phyloP scores from a whole-genome alignment of 2,329 filamentous ascomycete genomes.

The Pseudopithomyces maydicus region DNA sequence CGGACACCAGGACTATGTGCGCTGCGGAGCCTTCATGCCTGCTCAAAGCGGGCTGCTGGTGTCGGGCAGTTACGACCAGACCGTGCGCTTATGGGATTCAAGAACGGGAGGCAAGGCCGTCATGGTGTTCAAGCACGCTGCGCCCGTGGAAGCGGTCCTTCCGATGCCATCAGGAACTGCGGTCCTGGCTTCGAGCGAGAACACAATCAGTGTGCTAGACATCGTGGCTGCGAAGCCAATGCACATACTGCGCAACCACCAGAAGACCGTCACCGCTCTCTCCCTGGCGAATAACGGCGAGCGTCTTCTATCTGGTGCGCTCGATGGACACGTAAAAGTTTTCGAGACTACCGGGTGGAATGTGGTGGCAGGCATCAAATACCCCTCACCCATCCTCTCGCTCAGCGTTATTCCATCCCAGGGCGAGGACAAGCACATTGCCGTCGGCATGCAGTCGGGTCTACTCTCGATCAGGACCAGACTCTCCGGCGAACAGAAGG shows the following conservation, averaged over 20 bases:
- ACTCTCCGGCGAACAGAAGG: slow-evolving; percentile 81
- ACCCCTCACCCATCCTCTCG: slow-evolving; percentile 86
- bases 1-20: slow-evolving; percentile 92
- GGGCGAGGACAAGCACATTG: slow-evolving; percentile 86
- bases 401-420: slow-evolving; percentile 74
- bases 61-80: slow-evolving; percentile 93
- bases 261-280: slow-evolving; percentile 94
- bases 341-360: slow-evolving; percentile 96
- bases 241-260: slow-evolving; percentile 88
- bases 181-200: slow-evolving; percentile 82
- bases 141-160: slow-evolving; percentile 85
- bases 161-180: slow-evolving; percentile 86
- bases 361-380: slow-evolving; percentile 92
- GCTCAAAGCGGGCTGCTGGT: slow-evolving; percentile 72
- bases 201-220: slow-evolving; percentile 88
- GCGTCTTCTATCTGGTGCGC: slow-evolving; percentile 81
- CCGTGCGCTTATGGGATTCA: slow-evolving; percentile 92
- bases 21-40: slow-evolving; percentile 84
- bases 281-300: slow-evolving; percentile 79
- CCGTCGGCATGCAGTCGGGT: slow-evolving; percentile 92
- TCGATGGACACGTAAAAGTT: slow-evolving; percentile 96
- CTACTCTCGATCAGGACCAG: slow-evolving; percentile 89
- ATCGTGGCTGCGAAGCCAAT: slow-evolving; percentile 88
- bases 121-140: slow-evolving; percentile 95
- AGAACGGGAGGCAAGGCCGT: slow-evolving; percentile 68